Conservation (phyloP, 2,329 filamentous ascomycete genomes). For the Exophiala bonariae region DNA sequence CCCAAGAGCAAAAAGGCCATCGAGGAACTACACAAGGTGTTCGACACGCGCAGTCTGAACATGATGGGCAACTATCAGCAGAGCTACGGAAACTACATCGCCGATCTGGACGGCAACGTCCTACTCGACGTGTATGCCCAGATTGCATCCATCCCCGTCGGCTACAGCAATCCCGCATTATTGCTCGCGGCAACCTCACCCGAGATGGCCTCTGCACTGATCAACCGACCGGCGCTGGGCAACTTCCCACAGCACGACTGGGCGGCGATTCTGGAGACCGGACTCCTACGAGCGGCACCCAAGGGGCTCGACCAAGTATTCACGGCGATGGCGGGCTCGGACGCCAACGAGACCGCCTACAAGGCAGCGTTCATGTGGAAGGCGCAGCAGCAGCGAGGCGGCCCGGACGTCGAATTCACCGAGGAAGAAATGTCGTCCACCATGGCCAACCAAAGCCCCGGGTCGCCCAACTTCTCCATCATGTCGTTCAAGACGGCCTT, state of each 20-base stretch:
- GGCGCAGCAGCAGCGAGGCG: constrained; percentile 77
- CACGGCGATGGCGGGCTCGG: constrained; percentile 83
- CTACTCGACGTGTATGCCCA: constrained; percentile 65
- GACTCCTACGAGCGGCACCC: constrained; percentile 79
- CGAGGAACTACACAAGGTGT: constrained; percentile 72
- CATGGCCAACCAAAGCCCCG: constrained; percentile 81
- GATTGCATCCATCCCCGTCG: constrained; percentile 88
- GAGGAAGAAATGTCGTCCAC: constrained; percentile 69
- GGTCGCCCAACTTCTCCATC: constrained; percentile 77
- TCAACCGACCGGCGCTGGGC: constrained; percentile 71
- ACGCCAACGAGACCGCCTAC: constrained; percentile 92
- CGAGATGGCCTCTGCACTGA: constrained; percentile 76
- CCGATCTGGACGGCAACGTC: constrained; percentile 52
- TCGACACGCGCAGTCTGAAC: constrained; percentile 83
- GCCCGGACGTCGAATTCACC: constrained; percentile 74
- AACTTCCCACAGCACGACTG: constrained; percentile 89
- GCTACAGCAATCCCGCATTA: constrained; percentile 85
- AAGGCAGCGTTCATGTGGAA: constrained; percentile 96
- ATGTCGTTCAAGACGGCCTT: constrained; percentile 86
- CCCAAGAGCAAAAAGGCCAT: constrained; percentile 70
- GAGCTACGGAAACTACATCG: constrained; percentile 74
- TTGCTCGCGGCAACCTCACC: constrained; percentile 68
- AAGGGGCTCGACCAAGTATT: constrained; percentile 86
- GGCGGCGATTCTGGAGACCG: constrained; percentile 74
- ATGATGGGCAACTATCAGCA: constrained; percentile 75